A percentile compares a stretch with the other conserved stretches of the same genome.
Conservation (phyloP, 805 yeast genomes). For the Starmerella scarabaei region DNA sequence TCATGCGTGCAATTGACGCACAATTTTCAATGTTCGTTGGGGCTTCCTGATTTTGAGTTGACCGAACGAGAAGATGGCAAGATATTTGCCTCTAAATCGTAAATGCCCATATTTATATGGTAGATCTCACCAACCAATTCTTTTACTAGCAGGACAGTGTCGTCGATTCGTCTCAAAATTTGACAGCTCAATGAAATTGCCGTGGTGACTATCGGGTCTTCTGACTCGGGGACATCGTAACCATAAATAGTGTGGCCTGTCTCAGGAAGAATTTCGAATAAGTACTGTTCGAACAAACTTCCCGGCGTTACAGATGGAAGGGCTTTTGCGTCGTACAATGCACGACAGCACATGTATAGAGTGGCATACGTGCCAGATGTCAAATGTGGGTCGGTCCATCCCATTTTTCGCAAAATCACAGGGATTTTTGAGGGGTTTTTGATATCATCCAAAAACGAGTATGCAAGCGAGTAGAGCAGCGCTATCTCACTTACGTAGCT, state of each 20-base stretch:
- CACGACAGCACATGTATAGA: conserved; percentile 25
- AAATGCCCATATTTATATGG: conserved; percentile 18
- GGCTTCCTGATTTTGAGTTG: too few species aligned
- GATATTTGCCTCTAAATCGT: conserved; percentile 9
- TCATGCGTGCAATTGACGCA: too few species aligned
- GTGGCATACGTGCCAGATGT: conserved; percentile 24
- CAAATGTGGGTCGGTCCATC: conserved; percentile 24
- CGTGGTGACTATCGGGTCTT: conserved; percentile 10
- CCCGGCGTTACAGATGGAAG: conserved; percentile 27
- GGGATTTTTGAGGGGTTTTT: conserved; percentile 20
- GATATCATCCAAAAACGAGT: conserved; percentile 23
- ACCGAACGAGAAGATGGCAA: too few species aligned
- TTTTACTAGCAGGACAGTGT: conserved; percentile 23
- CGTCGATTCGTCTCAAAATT: conserved; percentile 27
- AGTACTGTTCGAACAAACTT: conserved; percentile 15
- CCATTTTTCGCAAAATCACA: conserved; percentile 19
- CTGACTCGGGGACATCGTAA: background rate
- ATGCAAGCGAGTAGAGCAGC: conserved; percentile 21
- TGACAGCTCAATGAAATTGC: conserved; percentile 22
- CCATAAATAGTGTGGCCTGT: background rate
- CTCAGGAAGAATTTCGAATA: conserved; percentile 2
- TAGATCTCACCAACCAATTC: conserved; percentile 28
- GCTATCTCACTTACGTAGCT: conserved; percentile 21
- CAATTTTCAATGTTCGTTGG: too few species aligned
- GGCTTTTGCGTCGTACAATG: conserved; percentile 23